Conservation (phyloP, 1,284 basidiomycete species). For the Mycosarcoma mackinlayi region DNA sequence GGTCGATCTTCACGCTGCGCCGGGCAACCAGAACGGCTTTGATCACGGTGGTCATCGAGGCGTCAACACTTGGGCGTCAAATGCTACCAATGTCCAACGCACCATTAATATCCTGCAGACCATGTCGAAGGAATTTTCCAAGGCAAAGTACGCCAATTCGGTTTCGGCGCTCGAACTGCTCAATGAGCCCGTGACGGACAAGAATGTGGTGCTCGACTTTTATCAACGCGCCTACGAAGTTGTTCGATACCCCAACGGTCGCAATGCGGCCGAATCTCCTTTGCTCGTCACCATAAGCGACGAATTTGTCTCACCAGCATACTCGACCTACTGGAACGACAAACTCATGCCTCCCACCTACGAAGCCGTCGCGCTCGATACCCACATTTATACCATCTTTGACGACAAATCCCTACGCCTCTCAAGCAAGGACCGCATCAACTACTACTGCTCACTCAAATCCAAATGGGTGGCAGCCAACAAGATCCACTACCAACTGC, state of each 20-base stretch:
- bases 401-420: constrained; percentile 43
- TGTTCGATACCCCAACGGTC: constrained; percentile 50
- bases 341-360: constrained; percentile 74
- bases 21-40: constrained; percentile 69
- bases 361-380: constrained; percentile 80
- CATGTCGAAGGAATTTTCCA: constrained; percentile 59
- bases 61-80: constrained; percentile 78
- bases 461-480: constrained; percentile 49
- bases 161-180: constrained; percentile 59
- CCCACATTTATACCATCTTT: constrained; percentile 67
- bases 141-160: constrained; percentile 52
- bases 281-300: constrained; percentile 77
- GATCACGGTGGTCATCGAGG: constrained; percentile 77
- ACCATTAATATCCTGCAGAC: constrained; percentile 78
- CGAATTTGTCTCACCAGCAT: constrained; percentile 80
- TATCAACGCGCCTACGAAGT: constrained; percentile 60
- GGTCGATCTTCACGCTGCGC: constrained; percentile 75
- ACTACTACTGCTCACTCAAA: constrained; percentile 59
- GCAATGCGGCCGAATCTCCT: constrained; percentile 27
- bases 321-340: constrained; percentile 75
- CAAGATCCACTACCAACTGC: constrained; percentile 55
- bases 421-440: constrained; percentile 50
- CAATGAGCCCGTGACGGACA: constrained; percentile 61
- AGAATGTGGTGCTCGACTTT: constrained; percentile 49
- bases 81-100: constrained; percentile 76